phyloP scores from a whole-genome alignment of 176 grass and related monocot genomes.

The Eleusine coracana region DNA sequence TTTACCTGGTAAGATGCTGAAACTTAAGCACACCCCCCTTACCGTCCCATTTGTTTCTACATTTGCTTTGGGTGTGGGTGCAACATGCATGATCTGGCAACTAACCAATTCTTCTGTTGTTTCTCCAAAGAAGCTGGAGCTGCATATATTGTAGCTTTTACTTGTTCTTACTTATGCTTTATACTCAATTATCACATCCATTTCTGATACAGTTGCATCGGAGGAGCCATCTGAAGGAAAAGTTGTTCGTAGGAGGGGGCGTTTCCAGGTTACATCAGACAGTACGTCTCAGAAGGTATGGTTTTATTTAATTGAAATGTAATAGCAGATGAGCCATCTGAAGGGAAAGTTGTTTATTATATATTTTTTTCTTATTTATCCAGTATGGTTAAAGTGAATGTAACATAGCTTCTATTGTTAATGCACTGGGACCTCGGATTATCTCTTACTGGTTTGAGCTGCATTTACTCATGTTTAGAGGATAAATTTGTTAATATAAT shows the following conservation, averaged over 20 bases:
- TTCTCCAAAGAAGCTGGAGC: background rate
- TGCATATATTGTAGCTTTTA: background rate
- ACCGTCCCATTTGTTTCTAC: background rate
- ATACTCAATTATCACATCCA: slow-evolving; percentile 23
- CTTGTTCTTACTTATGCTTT: slow-evolving; percentile 22
- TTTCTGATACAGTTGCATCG: slow-evolving; percentile 41
- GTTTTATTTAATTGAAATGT: slow-evolving; percentile 24
- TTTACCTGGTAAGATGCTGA: slow-evolving; percentile 60
- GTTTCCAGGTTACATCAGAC: slow-evolving; percentile 89
- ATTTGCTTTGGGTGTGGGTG: background rate
- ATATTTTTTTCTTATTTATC: slow-evolving; percentile 31
- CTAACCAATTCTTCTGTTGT: background rate
- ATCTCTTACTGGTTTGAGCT: slow-evolving; percentile 1
- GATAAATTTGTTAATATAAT: background rate
- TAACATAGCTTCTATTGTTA: background rate
- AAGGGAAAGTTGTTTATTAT: background rate
- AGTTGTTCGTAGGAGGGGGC: slow-evolving; percentile 70
- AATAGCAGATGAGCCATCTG: background rate
- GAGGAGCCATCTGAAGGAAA: slow-evolving; percentile 70
- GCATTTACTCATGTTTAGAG: background rate
- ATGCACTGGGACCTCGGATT: background rate
- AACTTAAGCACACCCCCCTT: background rate
- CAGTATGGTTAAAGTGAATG: background rate
- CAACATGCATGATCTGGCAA: slow-evolving; percentile 28
- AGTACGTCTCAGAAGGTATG: slow-evolving; percentile 75